A percentile compares a stretch with the other conserved stretches of the same genome.
Evolutionary conservation across 306 rosid species (phyloP).

Genomic region (Fragaria nilgerrensis): DNA sequence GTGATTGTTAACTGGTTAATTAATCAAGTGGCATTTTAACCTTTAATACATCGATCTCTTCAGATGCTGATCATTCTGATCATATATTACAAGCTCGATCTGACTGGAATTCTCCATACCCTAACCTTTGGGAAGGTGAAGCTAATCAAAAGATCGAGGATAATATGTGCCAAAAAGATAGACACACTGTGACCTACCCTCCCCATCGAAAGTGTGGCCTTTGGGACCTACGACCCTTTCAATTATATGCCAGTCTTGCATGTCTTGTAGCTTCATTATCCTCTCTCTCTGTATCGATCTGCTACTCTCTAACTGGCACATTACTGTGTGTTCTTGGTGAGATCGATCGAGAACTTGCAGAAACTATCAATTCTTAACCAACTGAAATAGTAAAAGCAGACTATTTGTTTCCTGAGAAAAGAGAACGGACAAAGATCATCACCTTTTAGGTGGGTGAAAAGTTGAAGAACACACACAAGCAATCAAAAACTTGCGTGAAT

Average conservation of each 20-base stretch:
- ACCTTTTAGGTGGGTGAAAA: neutral
- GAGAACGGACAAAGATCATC: neutral
- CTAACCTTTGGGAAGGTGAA: too few relatives aligned
- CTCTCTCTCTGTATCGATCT: neutral
- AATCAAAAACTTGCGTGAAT: neutral
- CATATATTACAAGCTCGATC: too few relatives aligned
- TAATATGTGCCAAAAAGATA: too few relatives aligned
- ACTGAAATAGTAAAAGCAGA: slow-evolving; percentile 1
- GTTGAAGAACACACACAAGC: neutral
- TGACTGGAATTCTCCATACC: too few relatives aligned
- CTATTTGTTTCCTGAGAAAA: neutral
- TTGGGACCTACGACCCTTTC: neutral
- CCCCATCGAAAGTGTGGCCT: slow-evolving; percentile 19
- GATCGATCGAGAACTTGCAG: neutral
- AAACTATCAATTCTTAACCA: neutral
- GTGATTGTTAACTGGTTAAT: too few relatives aligned
- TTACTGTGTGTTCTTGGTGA: neutral
- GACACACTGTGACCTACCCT: slow-evolving; percentile 17
- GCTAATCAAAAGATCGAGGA: too few relatives aligned
- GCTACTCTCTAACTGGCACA: neutral
- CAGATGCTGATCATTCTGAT: too few relatives aligned
- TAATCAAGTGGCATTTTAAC: too few relatives aligned
- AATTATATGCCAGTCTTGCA: slow-evolving; percentile 4
- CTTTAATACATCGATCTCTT: too few relatives aligned
- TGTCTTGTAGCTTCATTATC: slow-evolving; percentile 1